Evolutionary conservation across 1,284 basidiomycete species (phyloP), one percentile per base, ranked within the genome.

Genomic region (Cryptococcus neoformans): DNA sequence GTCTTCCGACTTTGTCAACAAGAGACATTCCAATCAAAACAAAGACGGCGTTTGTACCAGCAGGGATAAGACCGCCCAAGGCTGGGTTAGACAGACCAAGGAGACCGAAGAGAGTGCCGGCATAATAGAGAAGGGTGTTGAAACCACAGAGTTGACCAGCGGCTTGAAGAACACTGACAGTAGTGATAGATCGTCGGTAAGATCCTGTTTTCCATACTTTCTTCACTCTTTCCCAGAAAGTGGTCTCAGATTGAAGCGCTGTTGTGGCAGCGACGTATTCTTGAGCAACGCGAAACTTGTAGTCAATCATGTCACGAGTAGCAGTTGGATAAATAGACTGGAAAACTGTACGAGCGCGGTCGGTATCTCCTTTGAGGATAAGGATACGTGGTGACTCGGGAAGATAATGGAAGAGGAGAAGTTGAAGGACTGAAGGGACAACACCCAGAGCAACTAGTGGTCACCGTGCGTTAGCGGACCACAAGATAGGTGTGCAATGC

Each of bases 61-160:
- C 28, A 28, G 28, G 28, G 28, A 28, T 28, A 28, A 28, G 28
- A 28, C 28, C 28, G 4, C 63, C 66, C 0, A 67, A 65, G 2
- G 73, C 67, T 0, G 71, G 62, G 54, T 77, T 74, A 17, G 64
- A 51, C 51, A 78, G 63, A 2, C 75, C 74, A 7, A 71, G 69
- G 10, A 62, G 59, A n/a, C 64, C 58, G 56, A 78, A 75, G 41
- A 78, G 45, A 1, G 65, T 69, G 2, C 63, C 60, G 4, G 58
- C 59, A 61, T 75, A 76, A 62, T 77, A 76, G 5, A 67, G 66
- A 1, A 44, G 53, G 0, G 65, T 66, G 59, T 78, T 78, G 64
- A 72, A 76, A 3, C 76, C 77, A 4, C 59, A 68, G 2, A 76
- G 59, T 47, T 77, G 77, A 1, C 56, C 54, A 44, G 62, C 60